Conservation (phyloP, 352 stramenopile species). For the Chrysophaeum taylorii region DNA sequence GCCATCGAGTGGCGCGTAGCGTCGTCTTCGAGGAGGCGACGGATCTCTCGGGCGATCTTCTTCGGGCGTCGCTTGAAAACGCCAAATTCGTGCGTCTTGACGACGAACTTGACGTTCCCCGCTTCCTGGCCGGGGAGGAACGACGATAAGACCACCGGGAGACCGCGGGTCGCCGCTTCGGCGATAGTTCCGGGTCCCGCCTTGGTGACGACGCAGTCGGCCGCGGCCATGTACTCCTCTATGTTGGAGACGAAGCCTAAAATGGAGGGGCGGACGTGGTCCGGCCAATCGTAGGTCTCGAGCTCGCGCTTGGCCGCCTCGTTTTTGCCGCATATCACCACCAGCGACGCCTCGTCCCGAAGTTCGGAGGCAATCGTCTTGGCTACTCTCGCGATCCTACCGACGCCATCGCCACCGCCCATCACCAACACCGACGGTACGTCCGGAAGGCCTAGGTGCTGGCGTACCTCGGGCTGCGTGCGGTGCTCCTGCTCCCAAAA, state of each 20-base stretch:
- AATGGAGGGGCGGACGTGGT: constrained; percentile 45
- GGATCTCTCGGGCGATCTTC: constrained; percentile 56
- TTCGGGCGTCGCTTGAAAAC: constrained; percentile 46
- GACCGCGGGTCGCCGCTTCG: constrained; percentile 56
- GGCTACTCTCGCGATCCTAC: constrained; percentile 50
- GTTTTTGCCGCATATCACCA: constrained; percentile 66
- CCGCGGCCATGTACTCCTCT: constrained; percentile 64
- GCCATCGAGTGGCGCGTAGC: constrained; percentile 39
- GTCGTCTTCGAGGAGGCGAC: constrained; percentile 47
- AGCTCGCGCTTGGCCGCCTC: constrained; percentile 39
- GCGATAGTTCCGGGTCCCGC: constrained; percentile 65
- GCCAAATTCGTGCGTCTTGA: constrained; percentile 57
- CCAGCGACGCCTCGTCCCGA: constrained; percentile 29
- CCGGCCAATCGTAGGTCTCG: constrained; percentile 35
- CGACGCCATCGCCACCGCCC: constrained; percentile 60
- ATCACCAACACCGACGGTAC: constrained; percentile 56
- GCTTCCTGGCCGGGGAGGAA: constrained; percentile 53
- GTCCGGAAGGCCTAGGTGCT: constrained; percentile 44
- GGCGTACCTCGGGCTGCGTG: constrained; percentile 31
- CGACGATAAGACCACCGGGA: constrained; percentile 58
- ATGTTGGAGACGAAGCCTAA: constrained; percentile 68
- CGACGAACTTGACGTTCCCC: constrained; percentile 61
- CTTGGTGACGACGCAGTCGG: constrained; percentile 63
- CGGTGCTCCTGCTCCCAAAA: constrained; percentile 49
- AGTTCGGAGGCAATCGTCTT: constrained; percentile 39